These are phyloP conservation scores for Phanerochaete carnosa DNA, from an alignment of 768 basidiomycete species.

Conservation along the genomic window DNA sequence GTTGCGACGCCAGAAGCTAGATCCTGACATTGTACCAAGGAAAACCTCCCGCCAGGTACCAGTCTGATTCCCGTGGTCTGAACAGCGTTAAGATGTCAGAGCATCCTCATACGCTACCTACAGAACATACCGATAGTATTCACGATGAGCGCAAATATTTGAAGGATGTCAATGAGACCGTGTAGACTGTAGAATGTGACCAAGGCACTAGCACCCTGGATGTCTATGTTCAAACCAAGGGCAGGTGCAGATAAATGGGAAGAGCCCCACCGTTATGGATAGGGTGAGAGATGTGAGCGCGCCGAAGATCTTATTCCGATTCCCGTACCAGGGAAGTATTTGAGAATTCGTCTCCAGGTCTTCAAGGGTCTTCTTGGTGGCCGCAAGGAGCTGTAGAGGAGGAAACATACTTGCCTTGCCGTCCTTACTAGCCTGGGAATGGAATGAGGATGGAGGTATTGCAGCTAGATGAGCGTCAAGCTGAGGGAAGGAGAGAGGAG, in stretches of 20 bases:
- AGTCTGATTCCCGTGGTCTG: background rate
- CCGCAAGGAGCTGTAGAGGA: conserved; percentile 55
- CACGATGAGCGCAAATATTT: conserved; percentile 69
- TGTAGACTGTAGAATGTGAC: conserved; percentile 69
- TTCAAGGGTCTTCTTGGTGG: conserved; percentile 46
- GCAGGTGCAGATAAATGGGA: background rate
- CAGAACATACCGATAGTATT: conserved; percentile 53
- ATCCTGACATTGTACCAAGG: conserved; percentile 62
- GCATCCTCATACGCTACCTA: background rate
- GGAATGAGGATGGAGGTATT: conserved; percentile 43
- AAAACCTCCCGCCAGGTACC: conserved; percentile 57
- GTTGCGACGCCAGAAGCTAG: background rate
- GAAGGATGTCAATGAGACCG: conserved; percentile 64
- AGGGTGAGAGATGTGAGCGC: conserved; percentile 43
- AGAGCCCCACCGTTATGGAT: conserved; percentile 48
- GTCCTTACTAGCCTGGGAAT: background rate
- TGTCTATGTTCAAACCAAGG: background rate
- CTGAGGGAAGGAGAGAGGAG: conserved; percentile 56
- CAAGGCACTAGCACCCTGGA: conserved; percentile 65
- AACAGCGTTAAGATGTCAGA: background rate
- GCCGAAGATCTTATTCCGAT: conserved; percentile 50
- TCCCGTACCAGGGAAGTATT: conserved; percentile 49
- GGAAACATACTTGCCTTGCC: conserved; percentile 45
- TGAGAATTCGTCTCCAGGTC: conserved; percentile 57
- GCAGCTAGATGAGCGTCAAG: conserved; percentile 57